Conservation (phyloP, 805 yeast species). For the Metschnikowia aberdeeniae region DNA sequence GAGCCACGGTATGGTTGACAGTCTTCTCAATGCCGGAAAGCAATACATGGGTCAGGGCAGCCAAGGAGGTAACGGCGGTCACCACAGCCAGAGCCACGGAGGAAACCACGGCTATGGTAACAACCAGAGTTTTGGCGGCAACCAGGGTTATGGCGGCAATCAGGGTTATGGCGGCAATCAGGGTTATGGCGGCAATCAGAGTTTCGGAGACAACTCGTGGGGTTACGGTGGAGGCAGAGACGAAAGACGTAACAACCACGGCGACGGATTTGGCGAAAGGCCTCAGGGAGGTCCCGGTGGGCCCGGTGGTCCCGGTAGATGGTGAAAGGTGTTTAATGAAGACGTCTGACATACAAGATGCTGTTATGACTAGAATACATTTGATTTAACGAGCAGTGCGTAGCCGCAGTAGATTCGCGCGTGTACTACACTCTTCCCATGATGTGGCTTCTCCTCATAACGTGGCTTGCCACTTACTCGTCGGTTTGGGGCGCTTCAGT, state of each 20-base stretch:
- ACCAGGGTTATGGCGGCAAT: constrained; percentile 4
- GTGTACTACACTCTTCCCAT: neutral
- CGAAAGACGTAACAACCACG: constrained; percentile 2
- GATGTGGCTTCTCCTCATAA: neutral
- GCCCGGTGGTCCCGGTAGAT: constrained; percentile 2
- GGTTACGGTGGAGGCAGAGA: constrained; percentile 9
- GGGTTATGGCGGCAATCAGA: neutral
- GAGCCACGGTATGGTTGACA: constrained; percentile 1
- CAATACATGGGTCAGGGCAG: constrained; percentile 1
- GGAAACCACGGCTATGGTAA: constrained; percentile 5
- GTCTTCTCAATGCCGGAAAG: constrained; percentile 1
- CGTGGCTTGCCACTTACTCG: neutral
- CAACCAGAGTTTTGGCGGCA: constrained; percentile 7
- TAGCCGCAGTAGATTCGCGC: neutral
- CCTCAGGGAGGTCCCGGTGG: constrained; percentile 10
- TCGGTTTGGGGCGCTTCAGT: constrained; percentile 4
- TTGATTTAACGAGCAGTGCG: neutral
- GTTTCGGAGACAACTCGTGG: constrained; percentile 9
- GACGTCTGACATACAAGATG: no score
- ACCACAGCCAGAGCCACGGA: neutral
- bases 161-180: constrained; percentile 2
- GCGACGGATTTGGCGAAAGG: constrained; percentile 3
- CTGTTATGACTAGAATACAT: neutral
- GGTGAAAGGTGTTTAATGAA: no score
- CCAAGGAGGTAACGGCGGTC: neutral